These are phyloP conservation scores for Selaginella tamariscina DNA, from an alignment of 75 land plant species.

Conservation along the genomic window DNA sequence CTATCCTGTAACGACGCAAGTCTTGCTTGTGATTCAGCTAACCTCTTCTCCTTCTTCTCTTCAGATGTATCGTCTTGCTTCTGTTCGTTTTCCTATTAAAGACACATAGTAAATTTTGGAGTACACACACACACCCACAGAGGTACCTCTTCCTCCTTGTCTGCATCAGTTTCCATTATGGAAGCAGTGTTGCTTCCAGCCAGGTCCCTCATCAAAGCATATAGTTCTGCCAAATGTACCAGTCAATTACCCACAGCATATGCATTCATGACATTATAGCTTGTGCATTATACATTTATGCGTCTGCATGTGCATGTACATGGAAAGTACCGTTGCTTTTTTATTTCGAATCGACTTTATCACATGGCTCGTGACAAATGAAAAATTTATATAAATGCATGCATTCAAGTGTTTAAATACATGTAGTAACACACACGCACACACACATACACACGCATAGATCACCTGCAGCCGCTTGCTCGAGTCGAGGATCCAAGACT, in stretches of 20 bases:
- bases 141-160: not conserved
- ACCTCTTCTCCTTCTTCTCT: conserved; percentile 20
- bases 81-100: no score
- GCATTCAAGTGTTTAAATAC: no score
- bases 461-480: conserved; percentile 83
- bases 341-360: not conserved
- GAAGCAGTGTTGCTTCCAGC: conserved; percentile 25
- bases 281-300: no score
- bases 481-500: conserved; percentile 64
- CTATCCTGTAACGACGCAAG: conserved; percentile 77
- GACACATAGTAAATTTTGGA: no score
- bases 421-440: no score
- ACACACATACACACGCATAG: not conserved
- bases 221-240: conserved; percentile 75
- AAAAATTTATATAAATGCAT: no score
- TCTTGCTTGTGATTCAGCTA: conserved; percentile 41
- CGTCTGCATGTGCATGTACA: no score
- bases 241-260: no score
- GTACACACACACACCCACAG: no score
- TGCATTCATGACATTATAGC: no score
- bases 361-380: not conserved
- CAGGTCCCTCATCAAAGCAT: conserved; percentile 65
- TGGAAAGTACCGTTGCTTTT: no score
- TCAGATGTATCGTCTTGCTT: conserved; percentile 32
- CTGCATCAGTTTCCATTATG: conserved; percentile 7